A percentile compares a stretch with the other conserved stretches of the same genome.
phyloP scores from a whole-genome alignment of 108 stramenopile species.

The Pseudonitzschia pungens region DNA sequence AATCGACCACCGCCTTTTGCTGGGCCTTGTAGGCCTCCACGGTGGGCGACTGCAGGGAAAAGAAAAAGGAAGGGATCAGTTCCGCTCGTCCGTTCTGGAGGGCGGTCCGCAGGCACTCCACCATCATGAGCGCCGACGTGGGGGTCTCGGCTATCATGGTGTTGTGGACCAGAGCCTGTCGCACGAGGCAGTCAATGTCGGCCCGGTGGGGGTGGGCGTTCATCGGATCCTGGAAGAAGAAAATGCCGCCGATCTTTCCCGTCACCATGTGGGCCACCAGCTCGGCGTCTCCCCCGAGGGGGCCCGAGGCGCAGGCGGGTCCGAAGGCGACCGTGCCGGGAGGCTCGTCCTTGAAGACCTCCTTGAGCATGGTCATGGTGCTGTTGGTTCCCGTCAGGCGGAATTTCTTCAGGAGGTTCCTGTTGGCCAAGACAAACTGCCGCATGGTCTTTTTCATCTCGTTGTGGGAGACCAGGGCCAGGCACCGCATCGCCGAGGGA shows the following conservation, averaged over 20 bases:
- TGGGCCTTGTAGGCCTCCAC: constrained; percentile 17
- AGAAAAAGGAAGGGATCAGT: constrained; percentile 22
- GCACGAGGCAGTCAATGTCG: constrained; percentile 41
- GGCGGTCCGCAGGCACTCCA: neutral
- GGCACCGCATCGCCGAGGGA: constrained; percentile 30
- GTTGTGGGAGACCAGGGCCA: constrained; percentile 38
- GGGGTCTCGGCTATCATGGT: constrained; percentile 30
- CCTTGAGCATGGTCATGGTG: constrained; percentile 36
- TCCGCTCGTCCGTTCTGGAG: neutral
- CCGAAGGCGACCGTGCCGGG: constrained; percentile 31
- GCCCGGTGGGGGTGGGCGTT: constrained; percentile 39
- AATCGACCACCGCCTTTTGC: constrained; percentile 8
- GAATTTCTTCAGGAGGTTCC: constrained; percentile 37
- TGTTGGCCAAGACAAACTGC: constrained; percentile 32
- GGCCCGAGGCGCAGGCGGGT: constrained; percentile 35
- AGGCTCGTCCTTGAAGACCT: constrained; percentile 26
- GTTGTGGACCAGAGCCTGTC: constrained; percentile 28
- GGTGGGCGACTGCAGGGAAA: constrained; percentile 6
- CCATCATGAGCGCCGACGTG: constrained; percentile 21
- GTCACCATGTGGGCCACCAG: constrained; percentile 31
- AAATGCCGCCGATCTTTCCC: constrained; percentile 32
- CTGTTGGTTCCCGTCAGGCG: constrained; percentile 37
- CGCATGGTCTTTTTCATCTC: constrained; percentile 45
- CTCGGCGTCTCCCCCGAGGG: constrained; percentile 43
- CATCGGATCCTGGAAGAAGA: constrained; percentile 43